Base-by-base conservation (phyloP, 768 basidiomycete species). In the Candolleomyces efflorescens region DNA sequence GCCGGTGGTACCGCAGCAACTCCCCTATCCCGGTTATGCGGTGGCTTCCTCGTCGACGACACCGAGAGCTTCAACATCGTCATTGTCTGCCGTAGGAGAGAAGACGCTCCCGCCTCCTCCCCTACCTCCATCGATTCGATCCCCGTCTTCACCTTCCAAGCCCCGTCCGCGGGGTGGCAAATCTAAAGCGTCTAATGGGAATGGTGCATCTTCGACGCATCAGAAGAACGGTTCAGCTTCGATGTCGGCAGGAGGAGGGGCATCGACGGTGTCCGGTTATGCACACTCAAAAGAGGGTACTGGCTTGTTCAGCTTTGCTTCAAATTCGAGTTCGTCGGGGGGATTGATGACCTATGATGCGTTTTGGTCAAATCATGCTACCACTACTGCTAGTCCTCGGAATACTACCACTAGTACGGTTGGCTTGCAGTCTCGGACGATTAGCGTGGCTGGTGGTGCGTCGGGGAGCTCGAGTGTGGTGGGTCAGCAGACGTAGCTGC, bases 311-410 rank as follows among this genome's bases (percentile, higher is more conserved):
- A 49, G 17, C 23, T 56, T 56, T 43, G 23, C 10, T 38, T 20
- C 39, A 4, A 20, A 13, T 18, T n/a, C 32, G 32, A 32, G 32
- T 32, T 32, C 11, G 32, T 32, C 32, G 32, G 18, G 50, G 15
- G 50, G 50, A 11, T 27, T 58, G 32, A 32, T 32, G 57, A 58
- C 57, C 18, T 58, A 58, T 22, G 57, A 58, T 37, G 50, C 50
- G 5, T 58, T 58, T 32, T 58, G 57, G 57, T 58, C 57, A 3
- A 58, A 15, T 15, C 57, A 58, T 44, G 17, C 38, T 5, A 12
- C 56, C 1, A 17, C 22, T 3, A 36, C 45, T 22, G 23, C 55
- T 1, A 37, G 45, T 15, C 24, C 49, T 12, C 18, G 15, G 23
- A 18, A 51, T 26, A 2, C 17, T 4, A 2, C 17, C 3, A 12